Evolutionary conservation across 176 grass and related monocot species (phyloP).

Genomic region (Lolium rigidum): DNA sequence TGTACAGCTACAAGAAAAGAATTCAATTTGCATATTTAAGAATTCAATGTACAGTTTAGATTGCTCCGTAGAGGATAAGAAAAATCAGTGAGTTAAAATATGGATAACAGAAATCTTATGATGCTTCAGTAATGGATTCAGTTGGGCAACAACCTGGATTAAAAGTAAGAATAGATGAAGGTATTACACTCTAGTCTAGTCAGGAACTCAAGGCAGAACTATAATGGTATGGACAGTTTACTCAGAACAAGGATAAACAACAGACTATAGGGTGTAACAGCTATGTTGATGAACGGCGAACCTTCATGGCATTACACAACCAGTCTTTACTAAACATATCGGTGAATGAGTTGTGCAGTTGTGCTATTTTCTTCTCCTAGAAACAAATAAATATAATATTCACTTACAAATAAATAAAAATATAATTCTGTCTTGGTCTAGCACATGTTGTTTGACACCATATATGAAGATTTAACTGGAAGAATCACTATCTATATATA

Average conservation of each 20-base stretch:
- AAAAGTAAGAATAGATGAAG: not conserved
- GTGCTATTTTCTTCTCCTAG: not conserved
- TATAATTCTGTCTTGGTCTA: not conserved
- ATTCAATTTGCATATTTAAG: not conserved
- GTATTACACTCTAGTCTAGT: not conserved
- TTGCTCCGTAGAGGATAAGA: not conserved
- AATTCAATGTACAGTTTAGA: not conserved
- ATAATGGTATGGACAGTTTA: conserved; percentile 7
- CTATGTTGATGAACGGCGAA: not conserved
- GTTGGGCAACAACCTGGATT: conserved; percentile 3
- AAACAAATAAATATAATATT: not conserved
- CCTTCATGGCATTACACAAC: not conserved
- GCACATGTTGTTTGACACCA: not conserved
- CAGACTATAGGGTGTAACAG: not conserved
- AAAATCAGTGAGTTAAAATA: not conserved
- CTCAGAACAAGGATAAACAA: not conserved
- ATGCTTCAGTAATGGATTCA: conserved; percentile 4
- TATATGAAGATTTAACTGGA: not conserved
- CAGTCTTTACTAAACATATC: not conserved
- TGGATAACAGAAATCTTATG: not conserved
- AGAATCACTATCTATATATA: not conserved
- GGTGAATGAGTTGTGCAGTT: not conserved
- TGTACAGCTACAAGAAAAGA: not conserved
- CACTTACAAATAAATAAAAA: not conserved
- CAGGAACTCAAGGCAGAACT: not conserved